Conservation (phyloP, 2,329 filamentous ascomycete species). For the Lecanicillium sp. region DNA sequence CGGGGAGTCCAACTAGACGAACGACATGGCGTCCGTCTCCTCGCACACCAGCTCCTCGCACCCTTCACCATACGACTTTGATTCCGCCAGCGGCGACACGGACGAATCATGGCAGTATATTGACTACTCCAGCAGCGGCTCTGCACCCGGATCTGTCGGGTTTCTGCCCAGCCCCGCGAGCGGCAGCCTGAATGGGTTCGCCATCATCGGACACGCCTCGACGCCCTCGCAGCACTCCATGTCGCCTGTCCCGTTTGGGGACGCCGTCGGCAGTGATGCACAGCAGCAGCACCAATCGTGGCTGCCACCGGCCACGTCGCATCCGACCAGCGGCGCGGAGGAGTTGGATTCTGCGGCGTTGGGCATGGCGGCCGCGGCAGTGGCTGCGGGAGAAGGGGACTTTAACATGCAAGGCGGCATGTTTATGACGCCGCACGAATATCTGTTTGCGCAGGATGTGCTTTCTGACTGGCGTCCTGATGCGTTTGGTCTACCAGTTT, state of each 20-base stretch:
- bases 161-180: slow-evolving; percentile 46
- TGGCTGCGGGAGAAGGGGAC: slow-evolving; percentile 18
- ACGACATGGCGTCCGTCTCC: slow-evolving; percentile 32
- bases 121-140: slow-evolving; percentile 30
- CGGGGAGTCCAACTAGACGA: not conserved
- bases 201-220: slow-evolving; percentile 36
- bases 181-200: slow-evolving; percentile 46
- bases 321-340: slow-evolving; percentile 21
- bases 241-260: slow-evolving; percentile 33
- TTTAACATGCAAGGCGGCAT: slow-evolving; percentile 5
- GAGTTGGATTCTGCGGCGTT: slow-evolving; percentile 24
- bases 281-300: slow-evolving; percentile 33
- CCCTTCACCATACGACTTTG: slow-evolving; percentile 34
- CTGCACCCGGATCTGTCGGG: slow-evolving; percentile 33
- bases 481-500: slow-evolving; percentile 21
- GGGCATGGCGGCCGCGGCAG: slow-evolving; percentile 21
- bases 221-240: slow-evolving; percentile 27
- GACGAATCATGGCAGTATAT: slow-evolving; percentile 43
- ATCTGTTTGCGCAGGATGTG: slow-evolving; percentile 31
- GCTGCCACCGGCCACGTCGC: slow-evolving; percentile 29
- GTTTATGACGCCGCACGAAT: slow-evolving; percentile 34
- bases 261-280: slow-evolving; percentile 24
- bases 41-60: slow-evolving; percentile 34
- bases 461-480: slow-evolving; percentile 24
- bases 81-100: slow-evolving; percentile 29